Evolutionary conservation across 2,329 filamentous ascomycete genomes (phyloP), one percentile per base, ranked within the genome.

Genomic region (Trichoderma breve): DNA sequence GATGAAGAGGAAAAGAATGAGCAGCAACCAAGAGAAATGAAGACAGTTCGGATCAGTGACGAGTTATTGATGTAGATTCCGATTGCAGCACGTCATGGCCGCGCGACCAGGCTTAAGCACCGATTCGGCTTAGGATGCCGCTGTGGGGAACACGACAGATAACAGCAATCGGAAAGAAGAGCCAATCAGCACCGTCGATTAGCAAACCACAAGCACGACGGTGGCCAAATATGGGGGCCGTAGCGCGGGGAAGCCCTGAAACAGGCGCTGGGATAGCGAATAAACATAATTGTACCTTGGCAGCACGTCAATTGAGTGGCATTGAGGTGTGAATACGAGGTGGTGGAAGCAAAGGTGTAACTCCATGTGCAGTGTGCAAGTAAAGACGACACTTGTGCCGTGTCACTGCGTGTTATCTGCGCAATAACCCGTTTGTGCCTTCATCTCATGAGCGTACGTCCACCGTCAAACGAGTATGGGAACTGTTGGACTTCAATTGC

Each of bases 101-200:
- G 34, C 34, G 26, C 61, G 68, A 28, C 43, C n/a, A 39, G 34
- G 32, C 43, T 43, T 39, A 58, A 58, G 30, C 63, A 30, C 53
- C 18, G 57, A 53, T 55, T 55, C 24, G 51, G 36, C 15, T 36
- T 57, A 28, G 69, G 24, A 43, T 30, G 32, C 58, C 69, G 58
- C 43, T n/a, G 58, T 70, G 68, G 68, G 39, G 68, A 39, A 14
- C 14, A 26, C 30, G 39, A 64, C 43, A 30, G 68, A 63, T 43
- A 63, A 24, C 51, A 64, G 60, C 61, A 58, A 71, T 71, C 39
- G 68, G 58, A 53, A 58, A 8, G 18, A 8, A 28, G 53, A 28
- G 9, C 77, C 77, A 74, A 79, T 79, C 77, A 77, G 68, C 63
- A 53, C 55, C 26, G 53, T 28, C 43, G 57, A 58, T 79, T 79